Conservation (phyloP, 1,284 basidiomycete genomes). For the Erythrobasidium hasegawianum region DNA sequence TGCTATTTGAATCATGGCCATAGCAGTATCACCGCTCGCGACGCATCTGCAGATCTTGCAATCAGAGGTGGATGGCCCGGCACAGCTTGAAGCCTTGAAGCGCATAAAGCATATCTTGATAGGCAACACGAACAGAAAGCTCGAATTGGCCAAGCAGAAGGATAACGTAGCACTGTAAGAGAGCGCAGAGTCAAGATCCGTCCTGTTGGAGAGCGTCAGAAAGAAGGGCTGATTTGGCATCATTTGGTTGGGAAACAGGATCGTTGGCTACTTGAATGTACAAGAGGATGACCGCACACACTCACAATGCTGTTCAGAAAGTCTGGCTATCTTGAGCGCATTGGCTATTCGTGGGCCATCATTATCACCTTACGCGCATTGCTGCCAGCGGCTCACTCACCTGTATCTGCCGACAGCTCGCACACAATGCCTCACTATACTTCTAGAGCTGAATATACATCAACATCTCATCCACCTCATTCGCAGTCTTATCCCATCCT, state of each 20-base stretch:
- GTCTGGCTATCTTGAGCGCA: constrained; percentile 12
- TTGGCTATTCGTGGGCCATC: constrained; percentile 8
- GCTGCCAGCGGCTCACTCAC: not conserved
- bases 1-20: no score
- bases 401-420: constrained; percentile 8
- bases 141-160: constrained; percentile 7
- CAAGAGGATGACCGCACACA: not conserved
- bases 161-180: no score
- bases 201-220: no score
- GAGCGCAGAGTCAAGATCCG: no score
- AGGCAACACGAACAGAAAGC: constrained; percentile 24
- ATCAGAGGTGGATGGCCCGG: not conserved
- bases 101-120: constrained; percentile 27
- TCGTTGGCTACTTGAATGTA: not conserved
- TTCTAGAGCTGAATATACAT: constrained; percentile 12
- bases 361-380: no score
- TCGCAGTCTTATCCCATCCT: not conserved
- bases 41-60: not conserved
- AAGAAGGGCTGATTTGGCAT: not conserved
- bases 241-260: not conserved
- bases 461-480: constrained; percentile 2
- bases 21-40: not conserved
- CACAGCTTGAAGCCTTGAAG: constrained; percentile 3
- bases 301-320: constrained; percentile 11
- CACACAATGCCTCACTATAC: constrained; percentile 8